Percentiles rank a stretch among this genome's conserved stretches.
These are phyloP conservation scores for Drechslerella dactyloides DNA, from an alignment of 2,329 filamentous ascomycete species.

Conservation along the genomic window DNA sequence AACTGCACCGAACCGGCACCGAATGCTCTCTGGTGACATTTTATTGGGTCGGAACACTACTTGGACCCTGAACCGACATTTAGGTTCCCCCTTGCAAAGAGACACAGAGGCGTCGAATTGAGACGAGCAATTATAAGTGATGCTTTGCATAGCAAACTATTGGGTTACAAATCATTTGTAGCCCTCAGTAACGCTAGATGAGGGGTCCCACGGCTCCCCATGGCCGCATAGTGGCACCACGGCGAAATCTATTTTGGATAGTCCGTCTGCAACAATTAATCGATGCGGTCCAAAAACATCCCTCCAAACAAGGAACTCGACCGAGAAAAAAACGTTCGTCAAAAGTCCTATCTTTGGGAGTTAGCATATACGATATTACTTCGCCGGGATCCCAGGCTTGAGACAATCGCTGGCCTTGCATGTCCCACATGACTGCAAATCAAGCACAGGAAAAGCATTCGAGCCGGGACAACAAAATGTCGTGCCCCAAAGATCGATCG, in stretches of 20 bases:
- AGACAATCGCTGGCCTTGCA: not conserved
- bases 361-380: not conserved
- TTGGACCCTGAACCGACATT: constrained; percentile 7
- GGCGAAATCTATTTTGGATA: constrained; percentile 40
- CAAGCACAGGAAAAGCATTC: not conserved
- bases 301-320: constrained; percentile 29
- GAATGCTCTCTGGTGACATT: constrained; percentile 18
- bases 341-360: constrained; percentile 17
- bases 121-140: constrained; percentile 3
- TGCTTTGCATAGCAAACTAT: constrained; percentile 19
- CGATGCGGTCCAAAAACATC: constrained; percentile 13
- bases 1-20: constrained; percentile 6
- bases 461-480: not conserved
- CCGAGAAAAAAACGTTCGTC: constrained; percentile 22
- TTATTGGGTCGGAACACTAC: constrained; percentile 8
- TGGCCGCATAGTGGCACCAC: constrained; percentile 44
- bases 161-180: constrained; percentile 9
- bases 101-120: constrained; percentile 7
- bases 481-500: not conserved
- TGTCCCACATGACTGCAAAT: not conserved
- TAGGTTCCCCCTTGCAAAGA: constrained; percentile 17
- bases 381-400: not conserved
- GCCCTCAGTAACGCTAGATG: constrained; percentile 3
- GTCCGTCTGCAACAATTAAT: constrained; percentile 18
- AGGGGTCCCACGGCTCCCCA: constrained; percentile 23